A percentile compares a stretch with the other conserved stretches of the same genome.
These are phyloP conservation scores for Cymbopogon citratus DNA, from an alignment of 176 grass and related monocot genomes.

Conservation along the genomic window DNA sequence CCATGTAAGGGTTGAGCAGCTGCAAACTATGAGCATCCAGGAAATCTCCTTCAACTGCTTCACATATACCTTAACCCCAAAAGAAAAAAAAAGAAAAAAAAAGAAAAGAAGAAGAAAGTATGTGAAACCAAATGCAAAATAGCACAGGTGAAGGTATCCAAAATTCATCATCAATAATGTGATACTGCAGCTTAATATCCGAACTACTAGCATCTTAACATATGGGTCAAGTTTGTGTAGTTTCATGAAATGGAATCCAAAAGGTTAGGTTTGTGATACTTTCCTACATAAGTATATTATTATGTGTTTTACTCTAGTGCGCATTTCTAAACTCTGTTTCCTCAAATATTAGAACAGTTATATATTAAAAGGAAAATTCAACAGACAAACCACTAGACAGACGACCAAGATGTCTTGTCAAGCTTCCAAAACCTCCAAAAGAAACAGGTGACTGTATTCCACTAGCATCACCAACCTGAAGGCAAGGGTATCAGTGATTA, in stretches of 20 bases:
- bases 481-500: constrained; percentile 7
- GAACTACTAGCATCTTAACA: neutral
- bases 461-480: constrained; percentile 93
- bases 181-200: neutral
- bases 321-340: neutral
- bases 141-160: neutral
- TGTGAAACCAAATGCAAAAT: neutral
- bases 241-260: neutral
- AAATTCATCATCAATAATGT: neutral
- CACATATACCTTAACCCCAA: constrained; percentile 71
- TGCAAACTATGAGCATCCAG: constrained; percentile 60
- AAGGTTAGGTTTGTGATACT: neutral
- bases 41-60: constrained; percentile 75
- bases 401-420: constrained; percentile 78
- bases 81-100: neutral
- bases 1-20: constrained; percentile 91
- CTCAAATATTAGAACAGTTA: neutral
- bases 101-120: no score
- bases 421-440: constrained; percentile 97
- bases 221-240: neutral
- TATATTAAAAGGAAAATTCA: neutral
- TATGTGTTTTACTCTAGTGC: neutral
- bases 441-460: constrained; percentile 97
- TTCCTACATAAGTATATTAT: neutral
- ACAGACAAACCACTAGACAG: constrained; percentile 62